Evolutionary conservation across 805 yeast genomes (phyloP).

Genomic region (Cyberlindnera galapagoensis): DNA sequence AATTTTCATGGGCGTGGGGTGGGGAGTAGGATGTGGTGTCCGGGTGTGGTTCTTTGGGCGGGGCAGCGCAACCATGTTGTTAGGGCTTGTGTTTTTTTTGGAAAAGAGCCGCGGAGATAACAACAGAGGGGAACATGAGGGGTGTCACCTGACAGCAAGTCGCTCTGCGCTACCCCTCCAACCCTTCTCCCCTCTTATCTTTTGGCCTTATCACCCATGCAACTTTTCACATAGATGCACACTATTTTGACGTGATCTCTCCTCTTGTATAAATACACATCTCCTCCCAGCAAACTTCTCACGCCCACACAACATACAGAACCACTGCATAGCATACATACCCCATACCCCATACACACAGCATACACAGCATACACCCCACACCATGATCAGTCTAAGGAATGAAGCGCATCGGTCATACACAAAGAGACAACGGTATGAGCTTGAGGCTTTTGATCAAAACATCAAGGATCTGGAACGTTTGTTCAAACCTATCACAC

Average conservation of each 20-base stretch:
- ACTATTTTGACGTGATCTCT: not conserved
- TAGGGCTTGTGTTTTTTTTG: too few relatives aligned
- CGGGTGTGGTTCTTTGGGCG: too few relatives aligned
- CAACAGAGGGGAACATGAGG: not conserved
- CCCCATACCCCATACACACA: too few relatives aligned
- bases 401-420: not conserved
- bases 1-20: not conserved
- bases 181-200: not conserved
- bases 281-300: not conserved
- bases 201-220: not conserved
- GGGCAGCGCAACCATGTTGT: too few relatives aligned
- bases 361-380: not conserved
- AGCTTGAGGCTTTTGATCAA: slow-evolving; percentile 7
- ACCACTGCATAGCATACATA: not conserved
- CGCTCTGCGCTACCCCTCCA: not conserved
- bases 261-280: not conserved
- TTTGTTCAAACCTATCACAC: too few relatives aligned
- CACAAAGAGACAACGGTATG: slow-evolving; percentile 5
- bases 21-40: too few relatives aligned
- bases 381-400: not conserved
- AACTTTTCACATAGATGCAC: not conserved
- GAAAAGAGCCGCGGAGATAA: too few relatives aligned
- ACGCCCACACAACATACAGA: not conserved
- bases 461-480: slow-evolving; percentile 6
- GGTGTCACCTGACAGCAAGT: not conserved